Conservation (phyloP, 164 flowering plant genomes). For the Buxus sempervirens region DNA sequence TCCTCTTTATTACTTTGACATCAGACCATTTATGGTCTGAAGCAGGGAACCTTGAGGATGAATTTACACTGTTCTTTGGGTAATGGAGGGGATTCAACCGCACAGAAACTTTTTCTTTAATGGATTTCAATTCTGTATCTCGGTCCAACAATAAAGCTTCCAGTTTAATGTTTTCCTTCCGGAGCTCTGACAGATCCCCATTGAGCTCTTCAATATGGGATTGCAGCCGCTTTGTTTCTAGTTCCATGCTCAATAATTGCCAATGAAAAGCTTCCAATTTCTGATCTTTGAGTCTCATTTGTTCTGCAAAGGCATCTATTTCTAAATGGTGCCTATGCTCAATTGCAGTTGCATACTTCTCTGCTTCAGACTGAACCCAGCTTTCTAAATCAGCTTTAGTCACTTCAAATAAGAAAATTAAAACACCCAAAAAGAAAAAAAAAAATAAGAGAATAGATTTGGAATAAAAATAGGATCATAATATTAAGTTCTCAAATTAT, state of each 20-base stretch:
- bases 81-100: slow-evolving; percentile 23
- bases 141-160: slow-evolving; percentile 49
- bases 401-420: slow-evolving; percentile 22
- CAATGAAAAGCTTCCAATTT: slow-evolving; percentile 70
- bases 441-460: slow-evolving; percentile 4
- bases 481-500: not conserved
- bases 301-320: slow-evolving; percentile 75
- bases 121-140: slow-evolving; percentile 51
- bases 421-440: not conserved
- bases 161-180: slow-evolving; percentile 51
- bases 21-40: slow-evolving; percentile 39
- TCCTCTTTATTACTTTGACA: slow-evolving; percentile 44
- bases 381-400: slow-evolving; percentile 42
- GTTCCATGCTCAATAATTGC: slow-evolving; percentile 70
- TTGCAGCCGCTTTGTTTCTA: slow-evolving; percentile 68
- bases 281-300: slow-evolving; percentile 78
- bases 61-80: slow-evolving; percentile 19
- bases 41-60: slow-evolving; percentile 21
- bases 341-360: slow-evolving; percentile 37
- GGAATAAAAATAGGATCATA: not conserved
- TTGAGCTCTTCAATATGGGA: slow-evolving; percentile 59
- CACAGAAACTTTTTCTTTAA: slow-evolving; percentile 38
- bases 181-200: slow-evolving; percentile 45
- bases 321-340: slow-evolving; percentile 71
- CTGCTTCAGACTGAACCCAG: slow-evolving; percentile 56